Conservation (phyloP, 2,329 filamentous ascomycete genomes). For the Ilyonectria mors-panacis region DNA sequence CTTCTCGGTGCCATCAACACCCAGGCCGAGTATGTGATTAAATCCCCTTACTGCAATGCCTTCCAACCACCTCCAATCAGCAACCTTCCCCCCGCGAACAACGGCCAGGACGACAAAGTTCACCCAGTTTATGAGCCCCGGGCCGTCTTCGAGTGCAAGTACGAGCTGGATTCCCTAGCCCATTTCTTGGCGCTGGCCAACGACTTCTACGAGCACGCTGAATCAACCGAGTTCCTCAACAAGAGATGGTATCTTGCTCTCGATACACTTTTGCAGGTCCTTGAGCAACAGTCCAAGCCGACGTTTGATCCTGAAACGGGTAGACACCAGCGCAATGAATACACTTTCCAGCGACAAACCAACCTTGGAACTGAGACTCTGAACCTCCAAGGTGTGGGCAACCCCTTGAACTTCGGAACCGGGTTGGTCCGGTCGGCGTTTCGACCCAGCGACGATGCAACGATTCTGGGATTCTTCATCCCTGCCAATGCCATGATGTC, state of each 20-base stretch:
- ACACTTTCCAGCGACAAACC: conserved; percentile 89
- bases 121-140: conserved; percentile 89
- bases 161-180: conserved; percentile 95
- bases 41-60: conserved; percentile 97
- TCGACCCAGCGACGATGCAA: conserved; percentile 94
- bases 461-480: conserved; percentile 94
- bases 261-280: conserved; percentile 78
- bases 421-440: conserved; percentile 93
- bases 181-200: conserved; percentile 90
- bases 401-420: conserved; percentile 87
- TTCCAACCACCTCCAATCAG: conserved; percentile 95
- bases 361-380: conserved; percentile 91
- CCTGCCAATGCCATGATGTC: conserved; percentile 97
- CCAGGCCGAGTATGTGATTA: conserved; percentile 94
- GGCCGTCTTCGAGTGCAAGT: conserved; percentile 98
- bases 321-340: conserved; percentile 78
- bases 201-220: conserved; percentile 86
- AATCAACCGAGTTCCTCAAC: conserved; percentile 83
- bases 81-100: conserved; percentile 78
- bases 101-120: conserved; percentile 86
- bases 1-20: conserved; percentile 97
- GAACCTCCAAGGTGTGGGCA: conserved; percentile 85
- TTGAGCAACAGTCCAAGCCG: conserved; percentile 83
- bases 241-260: conserved; percentile 85
- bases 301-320: conserved; percentile 83